Percentiles rank a stretch among this genome's conserved stretches.
Evolutionary conservation across 257 asterid genomes (phyloP).

Genomic region (Solanum arcanum): DNA sequence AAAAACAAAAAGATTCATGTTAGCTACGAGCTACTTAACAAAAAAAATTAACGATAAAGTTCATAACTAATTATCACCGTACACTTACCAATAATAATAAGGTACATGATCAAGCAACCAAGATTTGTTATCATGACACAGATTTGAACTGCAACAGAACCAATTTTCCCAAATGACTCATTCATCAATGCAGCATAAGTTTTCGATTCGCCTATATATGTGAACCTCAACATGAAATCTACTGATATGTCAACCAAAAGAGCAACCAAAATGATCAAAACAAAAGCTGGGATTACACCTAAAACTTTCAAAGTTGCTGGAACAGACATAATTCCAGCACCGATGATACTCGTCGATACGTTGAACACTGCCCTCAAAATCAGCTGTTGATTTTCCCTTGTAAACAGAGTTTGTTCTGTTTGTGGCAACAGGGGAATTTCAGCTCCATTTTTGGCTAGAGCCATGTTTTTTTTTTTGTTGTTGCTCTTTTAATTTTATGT

Average conservation of each 20-base stretch:
- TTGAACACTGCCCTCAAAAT: conserved; percentile 79
- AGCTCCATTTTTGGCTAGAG: conserved; percentile 33
- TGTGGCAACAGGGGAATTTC: conserved; percentile 47
- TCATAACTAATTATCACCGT: not conserved
- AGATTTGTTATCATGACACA: conserved; percentile 70
- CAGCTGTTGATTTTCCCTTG: conserved; percentile 15
- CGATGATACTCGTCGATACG: conserved; percentile 84
- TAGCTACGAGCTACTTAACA: not conserved
- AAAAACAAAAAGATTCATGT: not conserved
- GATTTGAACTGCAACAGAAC: conserved; percentile 68
- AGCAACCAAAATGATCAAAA: conserved; percentile 44
- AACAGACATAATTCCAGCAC: conserved; percentile 95
- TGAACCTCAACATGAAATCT: conserved; percentile 75
- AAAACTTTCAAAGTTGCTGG: conserved; percentile 90
- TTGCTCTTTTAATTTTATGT: not conserved
- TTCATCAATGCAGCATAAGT: conserved; percentile 83
- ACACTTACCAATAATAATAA: conserved; percentile 59
- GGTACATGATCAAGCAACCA: conserved; percentile 87
- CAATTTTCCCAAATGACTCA: conserved; percentile 72
- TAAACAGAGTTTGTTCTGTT: not conserved
- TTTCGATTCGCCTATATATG: conserved; percentile 62
- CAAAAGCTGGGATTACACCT: conserved; percentile 72
- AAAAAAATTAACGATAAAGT: not conserved
- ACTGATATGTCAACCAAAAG: conserved; percentile 69
- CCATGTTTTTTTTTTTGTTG: conserved; percentile 14